phyloP scores from a whole-genome alignment of 495 filamentous ascomycete species.

The Penicillium simplicissimum region DNA sequence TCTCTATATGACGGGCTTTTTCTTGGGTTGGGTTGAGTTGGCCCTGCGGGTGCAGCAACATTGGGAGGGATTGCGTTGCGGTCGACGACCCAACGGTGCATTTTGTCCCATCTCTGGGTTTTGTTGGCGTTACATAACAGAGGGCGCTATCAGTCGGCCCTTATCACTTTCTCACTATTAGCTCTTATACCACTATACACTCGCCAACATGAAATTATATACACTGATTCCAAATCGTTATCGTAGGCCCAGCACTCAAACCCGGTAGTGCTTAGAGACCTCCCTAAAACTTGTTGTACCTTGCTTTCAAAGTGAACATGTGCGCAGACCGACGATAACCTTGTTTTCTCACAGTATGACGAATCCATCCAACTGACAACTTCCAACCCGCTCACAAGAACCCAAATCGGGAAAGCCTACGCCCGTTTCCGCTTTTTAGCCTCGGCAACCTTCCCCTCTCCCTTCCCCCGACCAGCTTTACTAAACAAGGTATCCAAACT shows the following conservation, averaged over 20 bases:
- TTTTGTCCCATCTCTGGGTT: conserved; percentile 2
- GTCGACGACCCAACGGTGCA: background rate
- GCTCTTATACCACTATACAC: conserved; percentile 24
- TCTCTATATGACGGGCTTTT: conserved; percentile 3
- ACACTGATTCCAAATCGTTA: background rate
- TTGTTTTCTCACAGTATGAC: background rate
- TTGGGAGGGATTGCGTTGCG: background rate
- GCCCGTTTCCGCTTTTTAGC: conserved; percentile 3
- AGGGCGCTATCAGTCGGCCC: conserved; percentile 11
- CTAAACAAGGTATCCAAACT: conserved; percentile 35
- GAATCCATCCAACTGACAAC: background rate
- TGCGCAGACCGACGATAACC: background rate
- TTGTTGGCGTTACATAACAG: conserved; percentile 16
- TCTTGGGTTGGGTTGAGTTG: background rate
- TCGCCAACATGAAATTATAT: conserved; percentile 4
- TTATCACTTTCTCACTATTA: background rate
- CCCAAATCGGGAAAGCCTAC: background rate
- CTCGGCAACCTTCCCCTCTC: background rate
- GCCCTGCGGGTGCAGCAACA: conserved; percentile 1
- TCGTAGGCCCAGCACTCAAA: too few species aligned
- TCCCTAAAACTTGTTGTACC: background rate
- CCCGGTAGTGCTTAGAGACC: background rate
- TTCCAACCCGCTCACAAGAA: too few species aligned
- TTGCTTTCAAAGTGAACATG: background rate
- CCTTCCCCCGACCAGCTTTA: conserved; percentile 5